Base-by-base conservation (phyloP, 768 basidiomycete species). In the Leucosporidium yakuticum region DNA sequence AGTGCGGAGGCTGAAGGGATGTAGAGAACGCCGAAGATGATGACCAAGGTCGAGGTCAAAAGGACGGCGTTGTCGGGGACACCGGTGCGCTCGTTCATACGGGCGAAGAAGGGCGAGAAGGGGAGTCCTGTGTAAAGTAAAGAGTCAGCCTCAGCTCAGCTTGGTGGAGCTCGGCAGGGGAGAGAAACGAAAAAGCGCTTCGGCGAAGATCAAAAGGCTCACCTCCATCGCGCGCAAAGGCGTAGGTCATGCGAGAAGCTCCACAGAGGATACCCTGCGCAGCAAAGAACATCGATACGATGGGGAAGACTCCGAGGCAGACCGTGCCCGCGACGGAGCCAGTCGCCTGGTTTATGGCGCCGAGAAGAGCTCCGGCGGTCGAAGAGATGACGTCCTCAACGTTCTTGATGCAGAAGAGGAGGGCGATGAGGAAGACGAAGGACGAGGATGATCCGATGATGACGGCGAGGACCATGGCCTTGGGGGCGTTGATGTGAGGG, bases 381-480 rank as follows among this genome's bases (percentile, higher is more conserved):
- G 70, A 70, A 12, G 34, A 17, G 51, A 74, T 65, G 60, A 74
- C 71, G 4, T 48, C 56, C 51, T 69, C 54, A 49, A 67, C 54
- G 61, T 77, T 70, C 50, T 48, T 68, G 57, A 75, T 62, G 53
- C 60, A 60, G 67, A 74, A 77, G 32, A 77, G 69, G 4, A 77
- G 74, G n/a, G 58, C 66, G 50, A 73, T 64, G 48, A 76, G 58
- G 57, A 74, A 70, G 62, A 72, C 54, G 21, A 65, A 77, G 8
- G 69, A 63, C 1, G 70, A 64, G 14, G 58, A 23, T 0, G 71
- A 54, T 20, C 71, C 73, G 49, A 77, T 62, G 25, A 65, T 39
- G 53, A 77, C 73, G 23, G 74, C 74, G 2, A 69, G 50, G 17
- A 77, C 60, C 74, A 77, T 77, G 2, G 70, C 75, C 17, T 49